Base-by-base conservation (phyloP, 495 filamentous ascomycete species). In the Terfezia claveryi region DNA sequence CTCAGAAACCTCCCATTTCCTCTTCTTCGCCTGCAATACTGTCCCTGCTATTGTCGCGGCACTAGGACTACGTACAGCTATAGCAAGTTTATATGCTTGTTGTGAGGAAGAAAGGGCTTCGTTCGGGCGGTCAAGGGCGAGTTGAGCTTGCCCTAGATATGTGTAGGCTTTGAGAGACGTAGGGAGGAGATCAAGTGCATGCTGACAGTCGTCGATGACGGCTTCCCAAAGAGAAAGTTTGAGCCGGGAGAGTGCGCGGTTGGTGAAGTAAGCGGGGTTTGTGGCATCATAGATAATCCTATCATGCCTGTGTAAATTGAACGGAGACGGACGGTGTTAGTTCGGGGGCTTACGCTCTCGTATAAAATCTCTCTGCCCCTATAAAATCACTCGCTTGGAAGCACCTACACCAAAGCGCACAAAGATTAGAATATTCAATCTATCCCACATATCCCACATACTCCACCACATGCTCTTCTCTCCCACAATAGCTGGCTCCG, bases 171-270 rank as follows among this genome's bases (percentile, higher is more conserved):
- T 98, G 63, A 94, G 59, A 70, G 60, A 77, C 79, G 49, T 76
- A 69, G 38, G 73, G 54, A 74, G 68, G 8, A 94, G 72, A 5
- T 78, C 71, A 56, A 98, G 80, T 52, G 83, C 80, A 44, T 73
- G 70, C 23, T 80, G 66, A 60, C 87, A 88, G 68, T 95, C 91
- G 38, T 77, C 72, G 59, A 93, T 80, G 36, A 81, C 86, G n/a
- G 66, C 74, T n/a, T 83, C 73, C 74, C 79, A 87, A 61, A 73
- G 71, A 36, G 67, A 64, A n/a, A 92, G 74, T 62, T 77, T 79
- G 49, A 91, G 71, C 49, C 88, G 81, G 10, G 85, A 79, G 67
- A 94, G 81, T 44, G 89, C 84, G 53, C 91, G 83, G 71, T 98
- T 98, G 36, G 89, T 92, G 72, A 80, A 87, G 51, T 83, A 72